phyloP scores from a whole-genome alignment of 1,284 basidiomycete species.

The Athelia psychrophila region DNA sequence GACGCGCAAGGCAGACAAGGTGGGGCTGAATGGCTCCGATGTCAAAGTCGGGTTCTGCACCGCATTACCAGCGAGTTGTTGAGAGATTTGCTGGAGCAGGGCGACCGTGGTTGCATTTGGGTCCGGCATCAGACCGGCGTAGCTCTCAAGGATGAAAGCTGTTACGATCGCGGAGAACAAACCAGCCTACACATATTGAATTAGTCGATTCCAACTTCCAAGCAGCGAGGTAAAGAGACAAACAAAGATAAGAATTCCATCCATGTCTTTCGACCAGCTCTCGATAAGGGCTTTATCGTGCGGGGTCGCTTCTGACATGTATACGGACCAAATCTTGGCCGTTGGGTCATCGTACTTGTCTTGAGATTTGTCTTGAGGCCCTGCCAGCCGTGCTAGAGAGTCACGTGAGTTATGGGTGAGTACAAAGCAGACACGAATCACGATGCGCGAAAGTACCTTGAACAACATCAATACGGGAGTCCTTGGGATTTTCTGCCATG shows the following conservation, averaged over 20 bases:
- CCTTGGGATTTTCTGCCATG: too few relatives aligned
- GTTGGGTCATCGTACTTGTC: constrained; percentile 7
- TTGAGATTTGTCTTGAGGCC: too few relatives aligned
- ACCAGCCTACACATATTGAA: constrained; percentile 21
- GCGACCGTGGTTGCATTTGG: constrained; percentile 25
- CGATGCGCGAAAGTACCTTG: too few relatives aligned
- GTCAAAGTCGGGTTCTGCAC: neutral
- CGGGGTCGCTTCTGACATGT: constrained; percentile 3
- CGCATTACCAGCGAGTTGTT: constrained; percentile 20
- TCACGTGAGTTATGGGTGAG: too few relatives aligned
- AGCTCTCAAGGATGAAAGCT: constrained; percentile 41
- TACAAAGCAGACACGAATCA: too few relatives aligned
- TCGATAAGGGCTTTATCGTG: constrained; percentile 6
- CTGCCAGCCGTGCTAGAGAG: too few relatives aligned
- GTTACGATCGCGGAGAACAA: constrained; percentile 44
- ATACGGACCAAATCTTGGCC: constrained; percentile 10
- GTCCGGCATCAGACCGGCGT: constrained; percentile 31
- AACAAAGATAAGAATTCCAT: constrained; percentile 14
- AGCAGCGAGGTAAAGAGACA: neutral
- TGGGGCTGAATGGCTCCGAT: neutral
- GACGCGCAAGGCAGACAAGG: neutral
- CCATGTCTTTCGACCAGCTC: constrained; percentile 10
- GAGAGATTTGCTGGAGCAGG: constrained; percentile 32
- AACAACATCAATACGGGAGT: too few relatives aligned
- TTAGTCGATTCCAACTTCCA: too few relatives aligned